A percentile compares a stretch with the other conserved stretches of the same genome.
Evolutionary conservation across 2,329 filamentous ascomycete genomes (phyloP).

Genomic region (Diaporthe helianthi): DNA sequence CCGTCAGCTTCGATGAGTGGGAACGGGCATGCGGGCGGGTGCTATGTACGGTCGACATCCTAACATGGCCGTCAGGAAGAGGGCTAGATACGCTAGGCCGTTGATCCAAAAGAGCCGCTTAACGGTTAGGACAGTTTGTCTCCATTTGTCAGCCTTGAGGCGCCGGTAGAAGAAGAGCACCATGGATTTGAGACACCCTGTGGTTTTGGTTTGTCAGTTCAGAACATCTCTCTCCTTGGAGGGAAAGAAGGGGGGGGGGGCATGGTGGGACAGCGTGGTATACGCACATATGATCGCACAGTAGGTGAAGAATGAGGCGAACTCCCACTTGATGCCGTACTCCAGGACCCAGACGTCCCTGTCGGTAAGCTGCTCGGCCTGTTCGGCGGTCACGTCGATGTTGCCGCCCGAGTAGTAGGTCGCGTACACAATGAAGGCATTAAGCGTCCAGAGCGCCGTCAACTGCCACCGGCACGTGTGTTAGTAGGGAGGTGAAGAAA

Average conservation of each 20-base stretch:
- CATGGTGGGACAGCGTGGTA: too few species aligned
- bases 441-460: slow-evolving; percentile 38
- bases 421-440: slow-evolving; percentile 38
- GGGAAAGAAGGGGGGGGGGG: accelerated
- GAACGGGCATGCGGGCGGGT: accelerated
- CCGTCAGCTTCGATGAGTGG: not conserved
- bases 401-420: slow-evolving; percentile 39
- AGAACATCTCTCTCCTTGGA: accelerated
- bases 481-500: not conserved
- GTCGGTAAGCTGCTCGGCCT: slow-evolving; percentile 33
- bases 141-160: slow-evolving; percentile 37
- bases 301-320: slow-evolving; percentile 40
- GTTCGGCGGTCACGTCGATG: slow-evolving; percentile 37
- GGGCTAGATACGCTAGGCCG: slow-evolving; percentile 34
- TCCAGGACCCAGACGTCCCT: slow-evolving; percentile 37
- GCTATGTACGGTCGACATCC: slow-evolving; percentile 25
- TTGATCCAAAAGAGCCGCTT: slow-evolving; percentile 37
- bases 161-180: slow-evolving; percentile 41
- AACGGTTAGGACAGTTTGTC: slow-evolving; percentile 32
- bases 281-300: slow-evolving; percentile 40
- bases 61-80: slow-evolving; percentile 30
- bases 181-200: slow-evolving; percentile 41
- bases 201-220: not conserved
- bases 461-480: slow-evolving; percentile 30
- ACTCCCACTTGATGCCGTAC: slow-evolving; percentile 40